A percentile compares a stretch with the other conserved stretches of the same genome.
phyloP scores from a whole-genome alignment of 2,329 filamentous ascomycete genomes.

The Paramyrothecium sp. region DNA sequence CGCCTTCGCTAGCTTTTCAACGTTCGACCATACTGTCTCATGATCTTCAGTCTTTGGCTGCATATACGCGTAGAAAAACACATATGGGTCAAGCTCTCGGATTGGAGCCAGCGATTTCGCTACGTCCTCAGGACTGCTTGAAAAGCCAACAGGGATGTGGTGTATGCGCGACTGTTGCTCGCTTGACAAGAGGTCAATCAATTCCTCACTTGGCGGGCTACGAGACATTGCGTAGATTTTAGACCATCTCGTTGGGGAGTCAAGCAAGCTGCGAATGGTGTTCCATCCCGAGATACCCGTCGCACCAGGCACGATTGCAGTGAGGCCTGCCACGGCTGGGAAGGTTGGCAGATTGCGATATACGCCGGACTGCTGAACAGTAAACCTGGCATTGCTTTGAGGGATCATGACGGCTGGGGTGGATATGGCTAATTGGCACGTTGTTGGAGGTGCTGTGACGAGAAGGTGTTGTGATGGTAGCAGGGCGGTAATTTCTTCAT shows the following conservation, averaged over 20 bases:
- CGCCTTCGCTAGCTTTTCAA: neutral
- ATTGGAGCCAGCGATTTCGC: neutral
- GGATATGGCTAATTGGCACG: too few relatives aligned
- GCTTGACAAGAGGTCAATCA: neutral
- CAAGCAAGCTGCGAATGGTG: neutral
- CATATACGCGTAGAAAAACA: constrained; percentile 5
- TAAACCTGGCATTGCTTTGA: too few relatives aligned
- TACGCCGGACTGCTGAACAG: too few relatives aligned
- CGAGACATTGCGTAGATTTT: constrained; percentile 1
- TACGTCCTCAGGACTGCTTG: neutral
- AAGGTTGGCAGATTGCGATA: too few relatives aligned
- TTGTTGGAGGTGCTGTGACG: too few relatives aligned
- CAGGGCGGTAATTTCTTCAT: too few relatives aligned
- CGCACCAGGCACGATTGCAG: constrained; percentile 1
- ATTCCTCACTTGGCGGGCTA: neutral
- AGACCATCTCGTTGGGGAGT: constrained; percentile 3
- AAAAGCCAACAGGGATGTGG: neutral
- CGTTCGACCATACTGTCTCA: neutral
- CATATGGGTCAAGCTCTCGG: neutral
- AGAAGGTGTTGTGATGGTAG: too few relatives aligned
- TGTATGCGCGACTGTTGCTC: neutral
- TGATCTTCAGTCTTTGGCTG: neutral
- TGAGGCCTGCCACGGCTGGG: too few relatives aligned
- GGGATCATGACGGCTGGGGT: too few relatives aligned
- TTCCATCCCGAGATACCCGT: neutral